Evolutionary conservation across 306 rosid genomes (phyloP).

Genomic region (Vigna mungo): DNA sequence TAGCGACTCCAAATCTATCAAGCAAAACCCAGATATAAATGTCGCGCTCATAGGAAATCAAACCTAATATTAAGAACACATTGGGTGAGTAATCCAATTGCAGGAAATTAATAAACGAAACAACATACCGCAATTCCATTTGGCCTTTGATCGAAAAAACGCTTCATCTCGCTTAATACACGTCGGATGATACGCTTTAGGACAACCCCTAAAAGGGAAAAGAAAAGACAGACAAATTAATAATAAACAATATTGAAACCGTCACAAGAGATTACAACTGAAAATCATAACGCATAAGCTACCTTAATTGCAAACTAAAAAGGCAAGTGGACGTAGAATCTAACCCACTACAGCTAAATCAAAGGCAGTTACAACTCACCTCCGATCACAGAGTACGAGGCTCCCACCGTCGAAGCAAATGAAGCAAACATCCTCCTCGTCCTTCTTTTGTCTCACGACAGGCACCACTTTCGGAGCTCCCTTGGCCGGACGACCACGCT

Average conservation of each 20-base stretch:
- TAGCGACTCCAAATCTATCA: not conserved
- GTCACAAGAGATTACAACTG: slow-evolving; percentile 20
- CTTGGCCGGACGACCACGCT: slow-evolving; percentile 86
- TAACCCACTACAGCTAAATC: not conserved
- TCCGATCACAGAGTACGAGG: slow-evolving; percentile 97
- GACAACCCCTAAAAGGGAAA: slow-evolving; percentile 74
- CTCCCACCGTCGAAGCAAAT: slow-evolving; percentile 98
- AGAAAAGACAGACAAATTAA: not conserved
- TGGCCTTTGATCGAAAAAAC: slow-evolving; percentile 89
- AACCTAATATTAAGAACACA: slow-evolving; percentile 4
- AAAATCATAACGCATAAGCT: not conserved
- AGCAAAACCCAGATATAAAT: slow-evolving; percentile 16
- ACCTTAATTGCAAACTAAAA: slow-evolving; percentile 40
- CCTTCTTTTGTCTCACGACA: slow-evolving; percentile 54
- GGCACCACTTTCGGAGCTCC: slow-evolving; percentile 51
- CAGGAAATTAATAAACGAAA: not conserved
- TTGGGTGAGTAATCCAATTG: slow-evolving; percentile 13
- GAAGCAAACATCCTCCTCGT: slow-evolving; percentile 95
- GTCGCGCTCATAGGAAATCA: slow-evolving; percentile 33
- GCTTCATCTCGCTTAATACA: slow-evolving; percentile 94
- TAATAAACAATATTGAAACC: not conserved
- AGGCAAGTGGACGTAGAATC: slow-evolving; percentile 26
- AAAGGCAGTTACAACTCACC: slow-evolving; percentile 62
- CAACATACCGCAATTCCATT: slow-evolving; percentile 95
- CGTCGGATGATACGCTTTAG: slow-evolving; percentile 94